phyloP scores from a whole-genome alignment of 2,329 filamentous ascomycete species.

The Neonectria neomacrospora region DNA sequence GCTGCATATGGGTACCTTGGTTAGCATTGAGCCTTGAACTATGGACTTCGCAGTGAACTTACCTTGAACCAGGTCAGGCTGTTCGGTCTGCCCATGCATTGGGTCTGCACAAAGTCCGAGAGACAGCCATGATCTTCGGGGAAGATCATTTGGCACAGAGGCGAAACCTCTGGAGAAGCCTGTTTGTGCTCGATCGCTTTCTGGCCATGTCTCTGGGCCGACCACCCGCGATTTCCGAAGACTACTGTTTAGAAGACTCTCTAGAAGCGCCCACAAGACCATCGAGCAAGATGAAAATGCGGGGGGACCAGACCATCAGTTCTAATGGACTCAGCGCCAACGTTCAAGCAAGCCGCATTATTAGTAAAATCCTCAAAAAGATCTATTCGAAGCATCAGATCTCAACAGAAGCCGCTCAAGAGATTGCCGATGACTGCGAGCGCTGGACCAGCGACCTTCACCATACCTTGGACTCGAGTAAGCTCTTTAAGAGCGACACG shows the following conservation, averaged over 20 bases:
- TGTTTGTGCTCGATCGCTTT: slow-evolving; percentile 73
- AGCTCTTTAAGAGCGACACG: slow-evolving; percentile 14
- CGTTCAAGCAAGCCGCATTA: slow-evolving; percentile 66
- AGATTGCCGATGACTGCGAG: slow-evolving; percentile 57
- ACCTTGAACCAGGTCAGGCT: slow-evolving; percentile 63
- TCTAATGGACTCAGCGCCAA: slow-evolving; percentile 61
- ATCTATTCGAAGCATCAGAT: slow-evolving; percentile 71
- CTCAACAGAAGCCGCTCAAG: slow-evolving; percentile 65
- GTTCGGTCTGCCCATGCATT: slow-evolving; percentile 71
- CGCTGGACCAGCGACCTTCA: slow-evolving; percentile 50
- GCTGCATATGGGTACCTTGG: slow-evolving; percentile 71
- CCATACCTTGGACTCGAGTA: slow-evolving; percentile 59
- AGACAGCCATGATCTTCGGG: slow-evolving; percentile 66
- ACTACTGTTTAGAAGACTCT: slow-evolving; percentile 67
- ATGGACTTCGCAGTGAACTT: slow-evolving; percentile 19
- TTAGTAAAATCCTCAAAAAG: slow-evolving; percentile 67
- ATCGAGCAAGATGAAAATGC: slow-evolving; percentile 13
- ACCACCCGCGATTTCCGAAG: slow-evolving; percentile 69
- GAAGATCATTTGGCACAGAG: slow-evolving; percentile 58
- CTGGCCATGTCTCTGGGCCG: slow-evolving; percentile 71
- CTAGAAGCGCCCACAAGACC: slow-evolving; percentile 49
- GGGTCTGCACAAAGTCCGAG: slow-evolving; percentile 68
- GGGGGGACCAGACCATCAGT: slow-evolving; percentile 9
- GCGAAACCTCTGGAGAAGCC: slow-evolving; percentile 70
- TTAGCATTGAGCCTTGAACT: slow-evolving; percentile 43